Evolutionary conservation across 441 rosid genomes (phyloP).

Genomic region (Pelargonium fulgidum): DNA sequence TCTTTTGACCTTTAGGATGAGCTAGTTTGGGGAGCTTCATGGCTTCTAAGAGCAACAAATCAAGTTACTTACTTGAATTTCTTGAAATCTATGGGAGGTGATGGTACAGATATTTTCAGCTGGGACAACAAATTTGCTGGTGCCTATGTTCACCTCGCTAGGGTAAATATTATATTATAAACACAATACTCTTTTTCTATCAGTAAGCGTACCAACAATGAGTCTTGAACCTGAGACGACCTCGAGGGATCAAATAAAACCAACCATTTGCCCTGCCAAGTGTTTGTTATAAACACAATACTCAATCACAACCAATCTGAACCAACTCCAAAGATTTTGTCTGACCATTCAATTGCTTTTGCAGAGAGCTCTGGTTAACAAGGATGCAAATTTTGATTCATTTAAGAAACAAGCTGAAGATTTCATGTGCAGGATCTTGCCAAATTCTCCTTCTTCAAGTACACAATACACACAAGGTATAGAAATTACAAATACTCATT

Average conservation of each 20-base stretch:
- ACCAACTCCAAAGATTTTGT: too few relatives aligned
- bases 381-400: slow-evolving; percentile 48
- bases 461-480: slow-evolving; percentile 78
- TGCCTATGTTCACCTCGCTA: slow-evolving; percentile 49
- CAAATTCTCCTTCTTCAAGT: slow-evolving; percentile 67
- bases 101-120: slow-evolving; percentile 53
- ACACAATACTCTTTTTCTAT: too few relatives aligned
- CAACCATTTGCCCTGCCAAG: too few relatives aligned
- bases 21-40: slow-evolving; percentile 59
- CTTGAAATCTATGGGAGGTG: slow-evolving; percentile 51
- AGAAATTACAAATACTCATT: background rate
- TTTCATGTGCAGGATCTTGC: slow-evolving; percentile 78
- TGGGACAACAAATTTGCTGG: slow-evolving; percentile 73
- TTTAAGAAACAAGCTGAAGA: slow-evolving; percentile 55
- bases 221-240: too few relatives aligned
- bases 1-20: slow-evolving; percentile 37
- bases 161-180: slow-evolving; percentile 31
- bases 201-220: too few relatives aligned
- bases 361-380: slow-evolving; percentile 53
- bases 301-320: too few relatives aligned
- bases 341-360: background rate
- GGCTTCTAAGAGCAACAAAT: slow-evolving; percentile 54
- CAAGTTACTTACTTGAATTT: slow-evolving; percentile 40
- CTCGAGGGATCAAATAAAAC: too few relatives aligned
- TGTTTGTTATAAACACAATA: background rate